These are phyloP conservation scores for Sordariomycetes sp. DNA, from an alignment of 2,329 filamentous ascomycete genomes.

Conservation along the genomic window DNA sequence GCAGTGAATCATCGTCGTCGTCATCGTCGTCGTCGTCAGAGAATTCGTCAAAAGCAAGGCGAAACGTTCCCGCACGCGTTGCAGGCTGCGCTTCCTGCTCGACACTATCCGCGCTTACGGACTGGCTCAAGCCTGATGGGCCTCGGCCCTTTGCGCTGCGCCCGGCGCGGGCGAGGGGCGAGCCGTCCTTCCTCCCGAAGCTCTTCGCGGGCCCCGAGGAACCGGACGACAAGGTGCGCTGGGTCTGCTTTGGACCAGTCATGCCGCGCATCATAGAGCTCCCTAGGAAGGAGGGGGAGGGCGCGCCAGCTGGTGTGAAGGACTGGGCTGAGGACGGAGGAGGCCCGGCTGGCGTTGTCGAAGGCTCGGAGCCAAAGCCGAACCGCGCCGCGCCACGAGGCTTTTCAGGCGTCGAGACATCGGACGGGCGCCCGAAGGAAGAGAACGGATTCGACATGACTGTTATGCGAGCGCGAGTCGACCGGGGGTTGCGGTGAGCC, in stretches of 20 bases:
- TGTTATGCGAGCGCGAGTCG: neutral
- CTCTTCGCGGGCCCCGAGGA: slow-evolving; percentile 19
- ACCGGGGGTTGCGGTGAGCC: neutral
- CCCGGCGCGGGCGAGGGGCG: slow-evolving; percentile 37
- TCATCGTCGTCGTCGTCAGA: slow-evolving; percentile 13
- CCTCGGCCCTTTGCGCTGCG: slow-evolving; percentile 25
- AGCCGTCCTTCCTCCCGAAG: slow-evolving; percentile 24
- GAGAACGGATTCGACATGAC: slow-evolving; percentile 30
- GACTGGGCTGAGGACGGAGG: slow-evolving; percentile 41
- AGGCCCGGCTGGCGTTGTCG: slow-evolving; percentile 41
- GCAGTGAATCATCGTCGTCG: slow-evolving; percentile 11
- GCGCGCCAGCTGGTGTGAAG: slow-evolving; percentile 46
- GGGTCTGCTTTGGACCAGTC: slow-evolving; percentile 21
- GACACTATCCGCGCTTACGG: slow-evolving; percentile 17
- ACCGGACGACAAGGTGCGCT: slow-evolving; percentile 23
- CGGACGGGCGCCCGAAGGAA: slow-evolving; percentile 30
- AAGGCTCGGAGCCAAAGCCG: slow-evolving; percentile 31
- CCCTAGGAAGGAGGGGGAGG: slow-evolving; percentile 41
- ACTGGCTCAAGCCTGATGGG: slow-evolving; percentile 40
- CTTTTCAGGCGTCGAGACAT: slow-evolving; percentile 37
- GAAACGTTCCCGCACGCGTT: slow-evolving; percentile 12
- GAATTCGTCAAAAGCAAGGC: slow-evolving; percentile 10
- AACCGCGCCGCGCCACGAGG: slow-evolving; percentile 12
- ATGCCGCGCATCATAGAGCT: slow-evolving; percentile 40
- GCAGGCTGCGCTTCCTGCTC: slow-evolving; percentile 5